phyloP scores from a whole-genome alignment of 805 yeast species.

The Monosporozyma unispora region DNA sequence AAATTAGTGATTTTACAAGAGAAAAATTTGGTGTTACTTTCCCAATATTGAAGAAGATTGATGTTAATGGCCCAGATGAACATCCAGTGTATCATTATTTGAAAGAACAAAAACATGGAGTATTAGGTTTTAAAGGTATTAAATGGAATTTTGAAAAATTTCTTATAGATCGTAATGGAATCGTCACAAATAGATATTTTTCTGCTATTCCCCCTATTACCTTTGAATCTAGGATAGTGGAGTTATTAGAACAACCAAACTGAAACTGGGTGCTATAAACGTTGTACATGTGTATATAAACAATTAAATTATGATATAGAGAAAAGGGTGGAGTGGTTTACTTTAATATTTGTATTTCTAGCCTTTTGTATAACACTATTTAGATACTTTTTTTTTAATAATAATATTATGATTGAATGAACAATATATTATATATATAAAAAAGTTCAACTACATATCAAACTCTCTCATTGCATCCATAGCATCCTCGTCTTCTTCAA shows the following conservation, averaged over 20 bases:
- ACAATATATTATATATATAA: too few relatives aligned
- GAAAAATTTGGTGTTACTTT: conserved; percentile 83
- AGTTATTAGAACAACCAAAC: conserved; percentile 32
- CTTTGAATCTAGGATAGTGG: conserved; percentile 50
- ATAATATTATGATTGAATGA: too few relatives aligned
- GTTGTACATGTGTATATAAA: too few relatives aligned
- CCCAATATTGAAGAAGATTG: conserved; percentile 78
- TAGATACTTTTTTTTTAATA: too few relatives aligned
- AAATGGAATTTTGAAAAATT: conserved; percentile 81
- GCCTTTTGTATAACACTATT: too few relatives aligned
- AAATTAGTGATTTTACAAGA: conserved; percentile 64
- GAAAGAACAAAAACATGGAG: conserved; percentile 52
- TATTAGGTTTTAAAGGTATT: conserved; percentile 61
- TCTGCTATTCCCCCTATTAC: conserved; percentile 60
- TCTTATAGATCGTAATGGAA: conserved; percentile 44
- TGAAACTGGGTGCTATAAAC: too few relatives aligned
- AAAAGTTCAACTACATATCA: background rate
- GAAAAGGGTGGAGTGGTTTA: too few relatives aligned
- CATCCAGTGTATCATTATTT: conserved; percentile 75
- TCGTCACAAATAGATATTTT: conserved; percentile 52
- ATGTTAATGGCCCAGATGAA: conserved; percentile 77
- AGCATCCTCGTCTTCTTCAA: conserved; percentile 1
- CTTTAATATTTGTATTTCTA: too few relatives aligned
- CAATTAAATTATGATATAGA: too few relatives aligned
- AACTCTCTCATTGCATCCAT: background rate